Conservation (phyloP, 202 grass and related monocot genomes). For the Sporobolus alterniflorus region DNA sequence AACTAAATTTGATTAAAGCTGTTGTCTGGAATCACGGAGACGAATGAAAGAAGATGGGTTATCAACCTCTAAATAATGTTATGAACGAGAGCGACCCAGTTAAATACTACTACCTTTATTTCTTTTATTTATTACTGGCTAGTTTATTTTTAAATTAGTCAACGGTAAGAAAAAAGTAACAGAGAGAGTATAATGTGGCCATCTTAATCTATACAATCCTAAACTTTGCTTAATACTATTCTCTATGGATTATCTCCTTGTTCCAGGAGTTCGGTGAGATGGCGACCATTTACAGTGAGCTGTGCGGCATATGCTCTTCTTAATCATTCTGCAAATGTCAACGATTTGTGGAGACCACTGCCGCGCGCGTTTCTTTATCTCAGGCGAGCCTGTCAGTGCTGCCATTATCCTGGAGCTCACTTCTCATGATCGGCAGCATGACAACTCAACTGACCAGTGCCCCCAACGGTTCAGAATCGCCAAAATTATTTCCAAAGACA, state of each 20-base stretch:
- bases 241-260: not conserved
- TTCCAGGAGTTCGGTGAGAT: not conserved
- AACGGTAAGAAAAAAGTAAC: too few species aligned
- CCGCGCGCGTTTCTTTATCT: not conserved
- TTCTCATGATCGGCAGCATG: slow-evolving; percentile 1
- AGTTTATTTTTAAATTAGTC: too few species aligned
- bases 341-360: not conserved
- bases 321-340: slow-evolving; percentile 16
- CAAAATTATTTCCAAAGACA: not conserved
- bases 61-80: not conserved
- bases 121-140: too few species aligned
- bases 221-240: not conserved
- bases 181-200: too few species aligned
- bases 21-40: not conserved
- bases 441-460: not conserved
- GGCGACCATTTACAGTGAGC: not conserved
- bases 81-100: not conserved
- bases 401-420: not conserved
- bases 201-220: not conserved
- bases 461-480: not conserved
- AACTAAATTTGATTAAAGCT: not conserved
- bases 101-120: too few species aligned
- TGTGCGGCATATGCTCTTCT: not conserved
- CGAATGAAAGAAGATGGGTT: not conserved
- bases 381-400: not conserved